phyloP scores from a whole-genome alignment of 75 land plant species.

The Cupressus sempervirens region DNA sequence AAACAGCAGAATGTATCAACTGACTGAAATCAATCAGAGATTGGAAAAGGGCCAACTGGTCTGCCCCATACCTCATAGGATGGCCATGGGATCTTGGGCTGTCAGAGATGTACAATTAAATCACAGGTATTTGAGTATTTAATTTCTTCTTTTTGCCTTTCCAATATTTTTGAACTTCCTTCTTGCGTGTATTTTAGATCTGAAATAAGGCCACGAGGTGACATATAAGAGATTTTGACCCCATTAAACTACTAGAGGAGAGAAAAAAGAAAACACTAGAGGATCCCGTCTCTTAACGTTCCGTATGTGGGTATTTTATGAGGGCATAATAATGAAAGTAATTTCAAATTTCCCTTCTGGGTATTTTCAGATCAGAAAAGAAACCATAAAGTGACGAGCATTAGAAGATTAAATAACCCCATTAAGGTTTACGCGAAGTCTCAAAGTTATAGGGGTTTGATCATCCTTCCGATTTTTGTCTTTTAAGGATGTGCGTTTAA shows the following conservation, averaged over 20 bases:
- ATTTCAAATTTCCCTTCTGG: too few species aligned
- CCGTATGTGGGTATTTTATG: not conserved
- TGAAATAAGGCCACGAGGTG: not conserved
- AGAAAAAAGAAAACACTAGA: not conserved
- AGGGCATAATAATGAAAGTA: too few species aligned
- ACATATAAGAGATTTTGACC: not conserved
- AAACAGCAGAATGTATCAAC: not conserved
- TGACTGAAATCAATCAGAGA: not conserved
- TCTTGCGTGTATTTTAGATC: not conserved
- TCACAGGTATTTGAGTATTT: not conserved
- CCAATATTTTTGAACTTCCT: too few species aligned
- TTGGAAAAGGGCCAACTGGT: not conserved
- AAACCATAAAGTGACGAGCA: too few species aligned
- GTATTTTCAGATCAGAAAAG: too few species aligned
- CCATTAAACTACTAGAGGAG: not conserved
- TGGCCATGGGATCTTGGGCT: not conserved
- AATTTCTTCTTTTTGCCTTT: not conserved
- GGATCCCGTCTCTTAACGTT: not conserved
- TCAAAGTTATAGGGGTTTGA: too few species aligned
- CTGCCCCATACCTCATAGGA: not conserved
- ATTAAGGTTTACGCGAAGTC: too few species aligned
- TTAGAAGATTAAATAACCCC: too few species aligned
- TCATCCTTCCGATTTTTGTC: too few species aligned
- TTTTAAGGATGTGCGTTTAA: not conserved
- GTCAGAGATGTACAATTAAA: not conserved